Evolutionary conservation across 2,329 filamentous ascomycete species (phyloP), one percentile per base, ranked within the genome.

Genomic region (Phialemoniopsis sp.): DNA sequence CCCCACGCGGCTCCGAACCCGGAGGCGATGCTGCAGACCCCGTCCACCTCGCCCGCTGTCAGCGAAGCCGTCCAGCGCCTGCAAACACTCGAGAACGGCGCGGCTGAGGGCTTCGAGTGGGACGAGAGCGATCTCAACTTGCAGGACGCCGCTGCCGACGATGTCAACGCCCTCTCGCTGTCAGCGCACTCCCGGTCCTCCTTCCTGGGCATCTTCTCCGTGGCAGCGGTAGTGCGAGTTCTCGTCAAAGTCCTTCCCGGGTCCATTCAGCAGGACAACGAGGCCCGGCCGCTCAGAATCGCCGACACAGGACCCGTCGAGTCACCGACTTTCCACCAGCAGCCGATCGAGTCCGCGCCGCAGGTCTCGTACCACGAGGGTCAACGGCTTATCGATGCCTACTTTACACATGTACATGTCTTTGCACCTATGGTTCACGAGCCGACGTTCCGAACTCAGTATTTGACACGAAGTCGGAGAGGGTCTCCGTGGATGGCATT

Each of bases 81-180:
- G 21, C 21, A 26, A 10, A 26, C 21, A 10, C 21, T 26, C 6
- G 21, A 26, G 21, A 26, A 26, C 21, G 21, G 21, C 10, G 21
- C 21, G 6, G 21, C 10, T 6, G 21, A 26, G 10, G 21, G 21
- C 6, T 26, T 26, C 10, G 21, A 26, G 10, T 26, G 21, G 21
- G 21, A 26, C 21, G 21, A 26, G 21, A 26, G 21, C 21, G 21
- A 26, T 26, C 6, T 26, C 21, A 26, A 26, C 10, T 10, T 26
- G 6, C 21, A 26, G 10, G 21, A 26, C 6, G 21, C 21, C 10
- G 21, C 21, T 26, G 21, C 21, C 7, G 36, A 38, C n/a, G 36
- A 38, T n/a, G 36, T 38, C 9, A 38, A 38, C 18, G 36, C 13
- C 5, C 30, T 38, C 8, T 38, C 36, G 14, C 36, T 38, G 12